Conservation (phyloP, 768 basidiomycete genomes). For the Mycena rebaudengoi region DNA sequence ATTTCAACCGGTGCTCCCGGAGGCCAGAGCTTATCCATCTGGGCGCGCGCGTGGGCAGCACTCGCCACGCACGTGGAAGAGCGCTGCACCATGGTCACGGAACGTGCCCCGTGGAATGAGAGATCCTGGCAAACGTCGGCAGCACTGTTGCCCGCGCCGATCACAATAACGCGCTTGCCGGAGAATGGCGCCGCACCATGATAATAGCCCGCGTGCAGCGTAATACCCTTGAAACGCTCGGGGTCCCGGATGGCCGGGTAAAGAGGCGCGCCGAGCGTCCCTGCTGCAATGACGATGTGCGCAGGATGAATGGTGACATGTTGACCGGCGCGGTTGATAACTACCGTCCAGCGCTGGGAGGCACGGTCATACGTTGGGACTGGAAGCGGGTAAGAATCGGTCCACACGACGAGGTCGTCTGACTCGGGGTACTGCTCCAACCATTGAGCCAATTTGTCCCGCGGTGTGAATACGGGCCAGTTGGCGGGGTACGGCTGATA, state of each 20-base stretch:
- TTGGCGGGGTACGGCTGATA: constrained; percentile 47
- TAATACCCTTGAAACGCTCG: constrained; percentile 40
- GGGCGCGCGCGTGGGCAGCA: not conserved
- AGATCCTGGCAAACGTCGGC: constrained; percentile 51
- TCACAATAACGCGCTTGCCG: constrained; percentile 47
- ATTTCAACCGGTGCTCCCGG: constrained; percentile 29
- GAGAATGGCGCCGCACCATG: constrained; percentile 34
- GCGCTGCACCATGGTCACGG: constrained; percentile 53
- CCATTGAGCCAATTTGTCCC: constrained; percentile 53
- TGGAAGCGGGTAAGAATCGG: constrained; percentile 38
- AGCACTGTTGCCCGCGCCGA: constrained; percentile 49
- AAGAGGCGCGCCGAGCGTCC: constrained; percentile 42
- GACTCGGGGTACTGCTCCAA: constrained; percentile 49
- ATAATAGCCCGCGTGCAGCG: constrained; percentile 42
- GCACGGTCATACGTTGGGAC: constrained; percentile 41
- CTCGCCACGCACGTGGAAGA: constrained; percentile 47
- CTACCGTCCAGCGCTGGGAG: constrained; percentile 42
- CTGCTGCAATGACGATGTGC: constrained; percentile 50
- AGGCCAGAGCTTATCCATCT: constrained; percentile 27
- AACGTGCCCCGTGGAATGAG: constrained; percentile 36
- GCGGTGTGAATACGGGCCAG: constrained; percentile 53
- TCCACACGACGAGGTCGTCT: constrained; percentile 55
- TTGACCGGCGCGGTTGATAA: constrained; percentile 38
- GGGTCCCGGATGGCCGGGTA: constrained; percentile 36
- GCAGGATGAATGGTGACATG: constrained; percentile 42